These are phyloP conservation scores for Diaporthe helianthi DNA, from an alignment of 2,329 filamentous ascomycete genomes.

Conservation along the genomic window DNA sequence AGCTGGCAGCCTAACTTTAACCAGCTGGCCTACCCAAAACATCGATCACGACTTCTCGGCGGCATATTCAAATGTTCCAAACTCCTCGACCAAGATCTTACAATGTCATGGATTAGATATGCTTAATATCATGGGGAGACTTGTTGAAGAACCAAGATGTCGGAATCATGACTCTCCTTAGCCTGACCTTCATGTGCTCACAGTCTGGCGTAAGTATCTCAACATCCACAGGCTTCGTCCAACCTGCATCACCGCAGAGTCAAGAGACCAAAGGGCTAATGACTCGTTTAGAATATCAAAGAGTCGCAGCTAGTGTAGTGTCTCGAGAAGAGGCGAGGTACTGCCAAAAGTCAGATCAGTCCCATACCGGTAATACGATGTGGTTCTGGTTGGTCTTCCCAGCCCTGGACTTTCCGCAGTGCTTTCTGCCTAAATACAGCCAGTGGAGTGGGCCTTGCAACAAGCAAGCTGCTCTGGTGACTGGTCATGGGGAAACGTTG, in stretches of 20 bases:
- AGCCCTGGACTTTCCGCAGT: conserved; percentile 18
- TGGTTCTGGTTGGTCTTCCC: conserved; percentile 2
- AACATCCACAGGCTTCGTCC: background rate
- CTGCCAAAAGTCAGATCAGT: background rate
- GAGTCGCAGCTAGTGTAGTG: background rate
- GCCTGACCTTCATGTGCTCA: background rate
- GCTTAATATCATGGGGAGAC: background rate
- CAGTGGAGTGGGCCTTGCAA: conserved; percentile 12
- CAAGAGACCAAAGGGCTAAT: background rate
- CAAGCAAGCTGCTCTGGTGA: background rate
- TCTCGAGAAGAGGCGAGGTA: background rate
- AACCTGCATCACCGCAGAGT: background rate
- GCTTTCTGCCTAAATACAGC: conserved; percentile 19
- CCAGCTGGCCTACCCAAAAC: background rate
- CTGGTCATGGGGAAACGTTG: background rate
- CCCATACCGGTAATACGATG: conserved; percentile 1
- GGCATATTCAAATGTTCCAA: too few species aligned
- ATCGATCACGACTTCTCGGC: background rate
- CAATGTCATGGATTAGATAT: background rate
- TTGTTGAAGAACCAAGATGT: background rate
- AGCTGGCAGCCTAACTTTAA: background rate
- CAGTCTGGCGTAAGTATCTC: background rate
- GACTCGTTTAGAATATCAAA: background rate
- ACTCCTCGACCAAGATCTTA: background rate
- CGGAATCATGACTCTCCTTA: background rate